These are phyloP conservation scores for Apostasia shenzhenica DNA, from an alignment of 106 monocot genomes.

Conservation along the genomic window DNA sequence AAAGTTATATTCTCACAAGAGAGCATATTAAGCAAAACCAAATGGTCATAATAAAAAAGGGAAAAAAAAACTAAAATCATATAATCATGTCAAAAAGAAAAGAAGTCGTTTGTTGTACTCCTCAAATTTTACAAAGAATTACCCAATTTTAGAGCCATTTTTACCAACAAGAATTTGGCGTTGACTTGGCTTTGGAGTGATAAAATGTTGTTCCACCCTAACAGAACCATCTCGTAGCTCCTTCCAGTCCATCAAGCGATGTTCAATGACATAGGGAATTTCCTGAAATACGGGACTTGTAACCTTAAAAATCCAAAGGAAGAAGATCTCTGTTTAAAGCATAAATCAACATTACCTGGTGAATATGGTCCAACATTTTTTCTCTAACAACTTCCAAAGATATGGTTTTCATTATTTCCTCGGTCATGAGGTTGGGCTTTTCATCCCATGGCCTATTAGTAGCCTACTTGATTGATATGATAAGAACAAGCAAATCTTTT, in stretches of 20 bases:
- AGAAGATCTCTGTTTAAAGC: background rate
- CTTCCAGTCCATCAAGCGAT: slow-evolving; percentile 91
- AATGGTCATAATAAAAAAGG: background rate
- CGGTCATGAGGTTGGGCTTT: slow-evolving; percentile 58
- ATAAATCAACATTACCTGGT: slow-evolving; percentile 57
- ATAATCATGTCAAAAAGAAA: background rate
- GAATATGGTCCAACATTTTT: slow-evolving; percentile 86
- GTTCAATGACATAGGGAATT: slow-evolving; percentile 96
- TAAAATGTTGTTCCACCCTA: slow-evolving; percentile 94
- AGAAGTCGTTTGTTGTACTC: background rate
- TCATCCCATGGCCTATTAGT: slow-evolving; percentile 96
- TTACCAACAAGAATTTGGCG: slow-evolving; percentile 98
- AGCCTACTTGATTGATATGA: slow-evolving; percentile 34
- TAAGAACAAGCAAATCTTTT: too few species aligned
- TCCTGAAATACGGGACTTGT: slow-evolving; percentile 40
- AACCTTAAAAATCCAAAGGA: background rate
- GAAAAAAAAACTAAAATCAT: background rate
- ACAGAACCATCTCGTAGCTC: slow-evolving; percentile 92
- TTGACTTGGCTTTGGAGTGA: slow-evolving; percentile 73
- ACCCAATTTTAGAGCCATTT: slow-evolving; percentile 98
- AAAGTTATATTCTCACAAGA: too few species aligned
- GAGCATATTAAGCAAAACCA: background rate
- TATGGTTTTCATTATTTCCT: slow-evolving; percentile 90
- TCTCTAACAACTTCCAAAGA: slow-evolving; percentile 95
- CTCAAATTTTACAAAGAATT: background rate